phyloP scores from a whole-genome alignment of 2,329 filamentous ascomycete species.

The Chrysoporthe austroafricana region DNA sequence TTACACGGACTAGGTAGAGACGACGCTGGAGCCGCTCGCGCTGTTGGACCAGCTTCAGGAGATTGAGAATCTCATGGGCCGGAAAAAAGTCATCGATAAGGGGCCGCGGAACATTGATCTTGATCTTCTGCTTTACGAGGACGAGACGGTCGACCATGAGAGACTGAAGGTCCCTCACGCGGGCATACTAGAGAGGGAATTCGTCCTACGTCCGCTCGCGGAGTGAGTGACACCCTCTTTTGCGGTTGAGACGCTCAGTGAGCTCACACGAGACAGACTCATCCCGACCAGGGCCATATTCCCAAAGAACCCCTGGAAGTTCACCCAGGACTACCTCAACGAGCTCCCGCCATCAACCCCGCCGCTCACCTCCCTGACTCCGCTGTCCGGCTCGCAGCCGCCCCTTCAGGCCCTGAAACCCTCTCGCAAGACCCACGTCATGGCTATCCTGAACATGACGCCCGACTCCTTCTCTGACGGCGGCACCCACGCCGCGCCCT shows the following conservation, averaged over 20 bases:
- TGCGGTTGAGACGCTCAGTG: not conserved
- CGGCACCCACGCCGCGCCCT: slow-evolving; percentile 59
- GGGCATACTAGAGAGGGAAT: slow-evolving; percentile 87
- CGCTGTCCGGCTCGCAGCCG: slow-evolving; percentile 51
- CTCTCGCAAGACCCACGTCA: slow-evolving; percentile 72
- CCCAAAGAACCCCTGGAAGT: slow-evolving; percentile 60
- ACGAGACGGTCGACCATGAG: slow-evolving; percentile 66
- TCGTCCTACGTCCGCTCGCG: slow-evolving; percentile 85
- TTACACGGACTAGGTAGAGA: slow-evolving; percentile 68
- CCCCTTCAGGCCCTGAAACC: slow-evolving; percentile 63
- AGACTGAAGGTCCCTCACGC: slow-evolving; percentile 84
- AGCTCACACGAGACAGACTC: slow-evolving; percentile 45
- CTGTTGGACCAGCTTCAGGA: slow-evolving; percentile 81
- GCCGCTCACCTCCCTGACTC: slow-evolving; percentile 63
- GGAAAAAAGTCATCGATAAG: slow-evolving; percentile 86
- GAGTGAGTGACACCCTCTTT: slow-evolving; percentile 57
- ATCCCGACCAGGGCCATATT: slow-evolving; percentile 59
- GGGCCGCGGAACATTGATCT: slow-evolving; percentile 94
- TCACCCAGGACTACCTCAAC: slow-evolving; percentile 64
- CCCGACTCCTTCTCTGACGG: slow-evolving; percentile 98
- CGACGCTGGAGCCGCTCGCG: slow-evolving; percentile 71
- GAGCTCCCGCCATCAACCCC: slow-evolving; percentile 54
- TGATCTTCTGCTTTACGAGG: slow-evolving; percentile 84
- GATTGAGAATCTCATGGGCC: slow-evolving; percentile 79
- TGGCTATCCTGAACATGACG: slow-evolving; percentile 94